Percentiles rank a stretch among this genome's conserved stretches.
Evolutionary conservation across 495 filamentous ascomycete genomes (phyloP).

Genomic region (Aspergillus coremiiformis): DNA sequence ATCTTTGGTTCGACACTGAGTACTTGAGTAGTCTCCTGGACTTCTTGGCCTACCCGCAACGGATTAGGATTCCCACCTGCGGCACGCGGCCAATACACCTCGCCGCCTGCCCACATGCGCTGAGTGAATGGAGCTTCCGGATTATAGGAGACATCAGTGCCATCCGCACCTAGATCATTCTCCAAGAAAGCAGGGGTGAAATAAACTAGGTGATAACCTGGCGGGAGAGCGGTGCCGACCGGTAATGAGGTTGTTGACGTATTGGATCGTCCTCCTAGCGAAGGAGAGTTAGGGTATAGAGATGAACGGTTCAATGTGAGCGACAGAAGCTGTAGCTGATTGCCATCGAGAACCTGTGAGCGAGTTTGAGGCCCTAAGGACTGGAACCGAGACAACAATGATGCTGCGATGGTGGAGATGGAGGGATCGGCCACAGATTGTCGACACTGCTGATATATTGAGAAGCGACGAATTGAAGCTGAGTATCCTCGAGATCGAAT

Average conservation of each 20-base stretch:
- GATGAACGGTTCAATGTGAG: slow-evolving; percentile 45
- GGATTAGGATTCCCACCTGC: slow-evolving; percentile 28
- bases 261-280: slow-evolving; percentile 30
- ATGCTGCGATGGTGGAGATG: slow-evolving; percentile 30
- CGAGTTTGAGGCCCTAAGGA: slow-evolving; percentile 36
- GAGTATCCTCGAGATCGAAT: background rate
- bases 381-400: slow-evolving; percentile 38
- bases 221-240: slow-evolving; percentile 43
- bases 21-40: slow-evolving; percentile 51
- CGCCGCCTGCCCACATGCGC: slow-evolving; percentile 76
- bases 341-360: slow-evolving; percentile 47
- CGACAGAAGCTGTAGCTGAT: slow-evolving; percentile 49
- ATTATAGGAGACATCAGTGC: slow-evolving; percentile 63
- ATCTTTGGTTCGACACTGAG: slow-evolving; percentile 45
- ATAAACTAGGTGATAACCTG: slow-evolving; percentile 66
- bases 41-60: slow-evolving; percentile 46
- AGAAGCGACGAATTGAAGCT: slow-evolving; percentile 12
- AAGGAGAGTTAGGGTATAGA: slow-evolving; percentile 24
- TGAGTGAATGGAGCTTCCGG: slow-evolving; percentile 57
- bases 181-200: slow-evolving; percentile 55
- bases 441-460: slow-evolving; percentile 1
- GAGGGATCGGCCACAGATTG: slow-evolving; percentile 8
- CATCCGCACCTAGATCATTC: slow-evolving; percentile 54
- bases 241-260: slow-evolving; percentile 16
- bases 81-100: slow-evolving; percentile 43